Conservation (phyloP, 2,329 filamentous ascomycete genomes). For the Exophiala phaeomuriformis region DNA sequence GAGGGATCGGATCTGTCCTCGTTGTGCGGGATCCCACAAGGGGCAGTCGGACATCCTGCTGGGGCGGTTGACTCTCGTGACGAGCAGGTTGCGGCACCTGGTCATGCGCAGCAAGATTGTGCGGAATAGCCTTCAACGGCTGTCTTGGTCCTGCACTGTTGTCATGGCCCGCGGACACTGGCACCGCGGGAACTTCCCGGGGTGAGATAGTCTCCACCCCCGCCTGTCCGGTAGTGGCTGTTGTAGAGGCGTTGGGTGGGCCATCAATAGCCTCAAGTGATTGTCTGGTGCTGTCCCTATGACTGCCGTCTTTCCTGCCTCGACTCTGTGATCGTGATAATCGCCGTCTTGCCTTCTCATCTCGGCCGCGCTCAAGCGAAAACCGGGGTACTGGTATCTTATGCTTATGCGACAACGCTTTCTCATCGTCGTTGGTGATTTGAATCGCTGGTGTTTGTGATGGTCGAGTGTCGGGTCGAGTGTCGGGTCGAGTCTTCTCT, state of each 20-base stretch:
- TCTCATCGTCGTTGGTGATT: constrained; percentile 57
- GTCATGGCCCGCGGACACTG: constrained; percentile 13
- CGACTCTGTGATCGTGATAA: constrained; percentile 17
- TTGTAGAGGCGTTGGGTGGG: background rate
- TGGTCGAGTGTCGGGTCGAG: constrained; percentile 22
- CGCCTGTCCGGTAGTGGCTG: background rate
- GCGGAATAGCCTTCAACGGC: constrained; percentile 24
- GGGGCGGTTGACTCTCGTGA: constrained; percentile 39
- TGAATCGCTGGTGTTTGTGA: constrained; percentile 62
- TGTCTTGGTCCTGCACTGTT: constrained; percentile 15
- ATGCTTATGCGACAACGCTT: constrained; percentile 28
- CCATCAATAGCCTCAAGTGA: constrained; percentile 19
- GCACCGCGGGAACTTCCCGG: constrained; percentile 15
- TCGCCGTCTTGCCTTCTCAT: constrained; percentile 8
- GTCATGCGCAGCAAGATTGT: constrained; percentile 34
- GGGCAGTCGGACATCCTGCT: constrained; percentile 37
- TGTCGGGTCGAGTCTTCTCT: constrained; percentile 22
- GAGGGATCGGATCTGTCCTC: constrained; percentile 34
- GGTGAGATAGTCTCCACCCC: constrained; percentile 21
- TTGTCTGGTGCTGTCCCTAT: constrained; percentile 5
- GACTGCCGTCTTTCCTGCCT: constrained; percentile 8
- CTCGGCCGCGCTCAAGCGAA: constrained; percentile 28
- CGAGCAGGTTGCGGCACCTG: constrained; percentile 32
- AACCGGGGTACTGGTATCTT: constrained; percentile 25
- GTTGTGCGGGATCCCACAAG: constrained; percentile 28